Evolutionary conservation across 768 basidiomycete species (phyloP), one percentile per base, ranked within the genome.

Genomic region (Serendipita sp.): DNA sequence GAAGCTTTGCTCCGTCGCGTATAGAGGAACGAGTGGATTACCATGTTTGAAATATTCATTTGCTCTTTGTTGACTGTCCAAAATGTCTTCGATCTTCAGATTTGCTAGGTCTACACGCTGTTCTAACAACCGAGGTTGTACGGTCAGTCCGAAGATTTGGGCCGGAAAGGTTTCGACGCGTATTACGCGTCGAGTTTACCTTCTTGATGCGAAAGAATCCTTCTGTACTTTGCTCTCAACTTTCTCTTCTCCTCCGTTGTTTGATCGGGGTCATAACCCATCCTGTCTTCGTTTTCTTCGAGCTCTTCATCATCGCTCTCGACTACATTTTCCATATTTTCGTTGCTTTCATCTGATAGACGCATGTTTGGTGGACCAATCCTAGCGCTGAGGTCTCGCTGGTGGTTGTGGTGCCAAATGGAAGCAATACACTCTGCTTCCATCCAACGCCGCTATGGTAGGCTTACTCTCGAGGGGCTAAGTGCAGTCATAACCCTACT

Each of bases 191-290:
- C 24, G 42, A 24, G 41, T 20, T 33, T 51, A 84, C 89, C 84
- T 76, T 85, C 84, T 30, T 85, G 78, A 61, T 75, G 75, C 66
- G 79, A 81, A 50, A 83, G 78, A 63, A 90, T 73, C 16, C 77
- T 73, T 64, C 91, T 83, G 69, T 91, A 93, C 66, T 81, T 76
- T 70, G 83, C 83, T 44, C 90, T 78, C 4, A 92, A 74, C 42
- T 77, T 77, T 66, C 90, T 83, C 71, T 86, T 85, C 70, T 88
- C 85, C 65, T 86, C 84, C 3, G 84, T 82, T 74, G 91, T 80
- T 70, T 92, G 90, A 71, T 92, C 87, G 9, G 89, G 89, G 69
- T 92, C 87, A 69, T 88, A 92, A 13, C 78, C 74, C 17, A 79
- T 72, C 58, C 74, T 76, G 69, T 66, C 67, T 24, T 44, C 58